Base-by-base conservation (phyloP, 768 basidiomycete genomes). In the Sarcodon aspratus region DNA sequence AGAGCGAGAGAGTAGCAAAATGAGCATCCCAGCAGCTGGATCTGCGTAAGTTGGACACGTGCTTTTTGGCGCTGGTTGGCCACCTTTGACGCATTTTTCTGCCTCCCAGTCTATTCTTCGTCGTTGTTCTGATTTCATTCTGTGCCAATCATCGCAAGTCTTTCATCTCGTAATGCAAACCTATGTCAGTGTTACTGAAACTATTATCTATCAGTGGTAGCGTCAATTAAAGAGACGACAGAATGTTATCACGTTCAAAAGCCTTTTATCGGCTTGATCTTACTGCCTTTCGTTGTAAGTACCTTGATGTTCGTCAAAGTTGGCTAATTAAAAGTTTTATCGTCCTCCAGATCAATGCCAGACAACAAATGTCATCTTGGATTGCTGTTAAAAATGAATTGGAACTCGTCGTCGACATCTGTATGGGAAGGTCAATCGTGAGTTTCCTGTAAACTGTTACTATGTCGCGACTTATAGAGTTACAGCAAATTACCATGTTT, bases 41-140 rank as follows among this genome's bases (percentile, higher is more conserved):
- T 49, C 68, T 48, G 77, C 78, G 76, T 74, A n/a, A n/a, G n/a
- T 33, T 17, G 60, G 59, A 38, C 31, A 15, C 12, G 32, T n/a
- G n/a, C n/a, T n/a, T n/a, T n/a, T n/a, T n/a, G n/a, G n/a, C n/a
- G n/a, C n/a, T n/a, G n/a, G n/a, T n/a, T n/a, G 45, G 31, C 32
- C 33, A 4, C 36, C 21, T 51, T 34, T 17, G 13, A 44, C n/a
- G 21, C 36, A n/a, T 50, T 38, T 44, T 45, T 32, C 34, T n/a
- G 18, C 44, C 52, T 36, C 45, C n/a, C 48, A 83, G 85, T 46
- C 71, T 96, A 7, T 68, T 92, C 34, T 60, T 66, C 34, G 80
- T 89, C 11, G 94, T 92, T 1, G 68, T 94, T 42, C 59, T 87
- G 42, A 95, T 90, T 0, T 76, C 88, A 0, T 90, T 95, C 68